Percentiles rank a stretch among this genome's conserved stretches.
Conservation (phyloP, 2,329 filamentous ascomycete genomes). For the Cercospora zeina region DNA sequence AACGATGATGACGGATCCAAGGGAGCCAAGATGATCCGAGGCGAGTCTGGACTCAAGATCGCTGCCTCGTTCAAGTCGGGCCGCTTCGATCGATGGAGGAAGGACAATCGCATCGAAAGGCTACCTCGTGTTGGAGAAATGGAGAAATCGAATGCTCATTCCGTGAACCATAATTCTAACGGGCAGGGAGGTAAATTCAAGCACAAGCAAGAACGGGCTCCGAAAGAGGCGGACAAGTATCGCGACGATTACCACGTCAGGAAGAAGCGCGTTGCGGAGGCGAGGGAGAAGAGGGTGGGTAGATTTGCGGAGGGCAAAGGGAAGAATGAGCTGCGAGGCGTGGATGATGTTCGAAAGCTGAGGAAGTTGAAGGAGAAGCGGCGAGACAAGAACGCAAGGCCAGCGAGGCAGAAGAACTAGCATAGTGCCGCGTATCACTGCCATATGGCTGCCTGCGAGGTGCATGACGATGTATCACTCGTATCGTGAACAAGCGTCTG, state of each 20-base stretch:
- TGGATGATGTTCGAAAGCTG: conserved; percentile 81
- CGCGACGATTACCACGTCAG: conserved; percentile 85
- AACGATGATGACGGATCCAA: conserved; percentile 94
- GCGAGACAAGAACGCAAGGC: conserved; percentile 85
- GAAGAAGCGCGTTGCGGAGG: conserved; percentile 86
- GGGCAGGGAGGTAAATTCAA: conserved; percentile 65
- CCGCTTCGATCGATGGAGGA: conserved; percentile 89
- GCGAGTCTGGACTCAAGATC: conserved; percentile 94
- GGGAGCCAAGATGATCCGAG: conserved; percentile 68
- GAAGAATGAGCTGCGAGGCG: conserved; percentile 77
- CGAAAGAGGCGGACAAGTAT: conserved; percentile 90
- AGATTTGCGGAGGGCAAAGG: conserved; percentile 67
- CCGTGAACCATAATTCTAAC: conserved; percentile 35
- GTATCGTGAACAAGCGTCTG: background rate
- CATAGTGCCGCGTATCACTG: background rate
- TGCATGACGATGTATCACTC: background rate
- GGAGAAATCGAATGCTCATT: conserved; percentile 54
- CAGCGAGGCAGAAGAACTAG: conserved; percentile 41
- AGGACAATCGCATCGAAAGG: conserved; percentile 75
- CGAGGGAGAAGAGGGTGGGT: conserved; percentile 78
- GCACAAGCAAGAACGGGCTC: conserved; percentile 83
- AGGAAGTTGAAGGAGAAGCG: conserved; percentile 74
- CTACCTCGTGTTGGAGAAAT: conserved; percentile 80
- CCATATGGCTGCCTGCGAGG: background rate
- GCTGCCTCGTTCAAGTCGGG: conserved; percentile 90